Evolutionary conservation across 805 yeast genomes (phyloP).

Genomic region (Pichia gijzeniarum): DNA sequence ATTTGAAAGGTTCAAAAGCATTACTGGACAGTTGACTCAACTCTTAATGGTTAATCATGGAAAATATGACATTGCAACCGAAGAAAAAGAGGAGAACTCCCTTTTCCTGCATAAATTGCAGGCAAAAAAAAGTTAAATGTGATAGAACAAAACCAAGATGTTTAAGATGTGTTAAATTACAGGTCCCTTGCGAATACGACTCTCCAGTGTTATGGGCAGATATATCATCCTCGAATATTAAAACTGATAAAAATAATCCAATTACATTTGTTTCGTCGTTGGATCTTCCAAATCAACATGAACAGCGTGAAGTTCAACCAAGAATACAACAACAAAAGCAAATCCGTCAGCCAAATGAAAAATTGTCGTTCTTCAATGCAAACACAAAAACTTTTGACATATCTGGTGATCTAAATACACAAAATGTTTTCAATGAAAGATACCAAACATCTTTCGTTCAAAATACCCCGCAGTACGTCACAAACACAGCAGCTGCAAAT

Average conservation of each 20-base stretch:
- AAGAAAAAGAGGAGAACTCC: constrained; percentile 22
- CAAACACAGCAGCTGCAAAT: neutral
- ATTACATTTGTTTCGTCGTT: neutral
- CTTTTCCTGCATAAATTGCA: constrained; percentile 19
- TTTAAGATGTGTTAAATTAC: constrained; percentile 13
- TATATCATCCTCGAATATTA: neutral
- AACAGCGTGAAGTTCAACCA: neutral
- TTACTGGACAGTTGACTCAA: no score
- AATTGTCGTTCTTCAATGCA: no score
- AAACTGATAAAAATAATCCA: neutral
- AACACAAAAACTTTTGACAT: no score
- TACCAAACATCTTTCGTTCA: no score
- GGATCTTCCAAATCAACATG: neutral
- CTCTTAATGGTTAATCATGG: no score
- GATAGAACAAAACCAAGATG: constrained; percentile 22
- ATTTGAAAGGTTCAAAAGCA: no score
- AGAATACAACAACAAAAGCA: neutral
- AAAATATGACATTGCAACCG: no score
- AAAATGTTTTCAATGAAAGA: no score
- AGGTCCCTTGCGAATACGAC: constrained; percentile 14
- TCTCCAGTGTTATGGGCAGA: constrained; percentile 15
- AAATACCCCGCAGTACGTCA: no score
- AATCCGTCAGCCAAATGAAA: no score
- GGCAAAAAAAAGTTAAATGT: constrained; percentile 22
- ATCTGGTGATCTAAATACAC: no score